Base-by-base conservation (phyloP, 768 basidiomycete genomes). In the Agaricus bisporus region DNA sequence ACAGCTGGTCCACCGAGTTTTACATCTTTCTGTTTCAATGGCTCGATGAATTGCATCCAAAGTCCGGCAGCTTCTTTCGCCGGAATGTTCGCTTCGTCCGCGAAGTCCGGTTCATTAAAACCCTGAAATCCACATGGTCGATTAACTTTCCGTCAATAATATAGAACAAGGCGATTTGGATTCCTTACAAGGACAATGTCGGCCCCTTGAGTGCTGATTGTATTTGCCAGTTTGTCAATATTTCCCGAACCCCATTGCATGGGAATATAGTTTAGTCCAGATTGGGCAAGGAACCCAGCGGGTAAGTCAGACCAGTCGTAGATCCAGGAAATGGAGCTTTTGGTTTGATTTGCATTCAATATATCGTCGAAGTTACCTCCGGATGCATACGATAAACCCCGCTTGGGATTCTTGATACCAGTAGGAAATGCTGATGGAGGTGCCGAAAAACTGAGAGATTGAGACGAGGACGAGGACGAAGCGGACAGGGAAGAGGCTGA, bases 41-140 rank as follows among this genome's bases (percentile, higher is more conserved):
- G 83, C 55, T 85, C 71, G 25, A 85, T 67, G 55, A 77, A 74
- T 56, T 75, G 69, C 64, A 72, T 76, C 85, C 85, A 86, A 8
- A 82, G 64, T n/a, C 71, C 64, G 1, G 80, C 77, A 41, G 77
- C 78, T 18, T 70, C 67, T 9, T 63, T 63, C 5, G 77, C 70
- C 28, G 68, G 61, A 41, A 80, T 73, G 45, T 80, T 76, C 17
- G 78, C 70, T 57, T 80, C 70, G 35, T 71, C 57, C 45, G 60
- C 61, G 56, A 81, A 75, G 57, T 93, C 85, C 4, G 88, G 88
- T 47, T 71, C 69, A 50, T 70, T 70, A 64, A 72, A 71, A 4
- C 60, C 62, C 74, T 77, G 37, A 17, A 49, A 57, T 70, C 17
- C 28, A 10, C 28, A 76, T 78, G 75, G 76, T 57, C 77, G 22